Conservation (phyloP, 2,329 filamentous ascomycete species). For the Herpotrichia juniperi region DNA sequence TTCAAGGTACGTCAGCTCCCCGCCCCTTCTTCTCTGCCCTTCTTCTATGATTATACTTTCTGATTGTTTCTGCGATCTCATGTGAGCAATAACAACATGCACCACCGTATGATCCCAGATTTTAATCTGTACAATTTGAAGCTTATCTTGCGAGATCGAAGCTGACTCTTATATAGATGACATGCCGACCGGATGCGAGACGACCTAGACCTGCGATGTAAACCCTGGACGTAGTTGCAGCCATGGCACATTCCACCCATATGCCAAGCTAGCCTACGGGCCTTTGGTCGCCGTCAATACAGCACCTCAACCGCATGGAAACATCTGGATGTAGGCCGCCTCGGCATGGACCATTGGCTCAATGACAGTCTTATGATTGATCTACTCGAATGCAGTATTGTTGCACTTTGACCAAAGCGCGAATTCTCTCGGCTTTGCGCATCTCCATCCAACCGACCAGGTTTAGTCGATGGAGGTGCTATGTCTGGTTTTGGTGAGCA, state of each 20-base stretch:
- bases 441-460: constrained; percentile 5
- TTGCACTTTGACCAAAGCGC: constrained; percentile 4
- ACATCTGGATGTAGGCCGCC: no score
- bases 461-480: neutral
- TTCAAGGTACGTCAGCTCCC: constrained; percentile 30
- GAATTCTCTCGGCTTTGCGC: constrained; percentile 3
- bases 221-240: no score
- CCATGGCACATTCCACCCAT: no score
- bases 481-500: neutral
- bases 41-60: constrained; percentile 57
- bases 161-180: constrained; percentile 24
- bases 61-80: constrained; percentile 61
- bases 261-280: no score
- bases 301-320: neutral
- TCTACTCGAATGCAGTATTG: neutral
- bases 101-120: constrained; percentile 61
- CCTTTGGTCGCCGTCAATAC: no score
- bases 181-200: neutral
- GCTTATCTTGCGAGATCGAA: constrained; percentile 6
- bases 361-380: neutral
- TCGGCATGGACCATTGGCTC: no score
- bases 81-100: constrained; percentile 67
- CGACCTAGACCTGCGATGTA: neutral
- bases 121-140: constrained; percentile 3
- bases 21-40: neutral